Evolutionary conservation across 495 filamentous ascomycete species (phyloP), one percentile per base, ranked within the genome.

Genomic region (Stereocaulon alpinum): DNA sequence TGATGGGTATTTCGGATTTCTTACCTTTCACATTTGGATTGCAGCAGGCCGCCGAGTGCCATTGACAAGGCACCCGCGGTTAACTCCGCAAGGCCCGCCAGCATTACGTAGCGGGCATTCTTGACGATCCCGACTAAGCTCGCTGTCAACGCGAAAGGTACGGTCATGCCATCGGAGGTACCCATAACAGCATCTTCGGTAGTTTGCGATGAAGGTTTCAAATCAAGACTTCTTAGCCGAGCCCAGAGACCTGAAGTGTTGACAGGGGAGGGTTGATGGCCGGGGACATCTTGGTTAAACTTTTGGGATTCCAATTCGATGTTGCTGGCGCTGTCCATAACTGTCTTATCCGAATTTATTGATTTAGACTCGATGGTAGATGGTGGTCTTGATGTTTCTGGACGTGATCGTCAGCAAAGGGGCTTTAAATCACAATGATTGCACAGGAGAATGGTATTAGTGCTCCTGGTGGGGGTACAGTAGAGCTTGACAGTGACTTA

Each of bases 21-120:
- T 69, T 66, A 85, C 77, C 75, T 76, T 73, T 90, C 87, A 43
- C 84, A 84, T 63, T 83, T 83, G 0, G 87, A 85, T 14, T 85
- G 85, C 3, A 93, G 74, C 63, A 82, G 74, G 29, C 80, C 80
- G 52, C 80, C 80, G 41, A 82, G 61, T 3, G 79, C 80, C 79
- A 82, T 82, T 7, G 78, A 80, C 55, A 83, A 79, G 22, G 79
- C 77, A 29, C 80, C 80, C 1, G 80, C 80, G 58, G 80, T 79
- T 24, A 83, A 67, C 64, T 83, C 80, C 5, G 80, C 80, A 53
- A 82, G 64, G 20, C 80, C 80, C 30, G 78, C 80, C 63, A 79
- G 78, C n/a, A 82, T 74, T 7, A 83, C 80, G 0, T 81, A 73
- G 44, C 75, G 76, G 41, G 80, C 80, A 61, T 80, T 74, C 0